Percentiles rank a stretch among this genome's conserved stretches.
Conservation (phyloP, 495 filamentous ascomycete genomes). For the Pseudevernia furfuracea region DNA sequence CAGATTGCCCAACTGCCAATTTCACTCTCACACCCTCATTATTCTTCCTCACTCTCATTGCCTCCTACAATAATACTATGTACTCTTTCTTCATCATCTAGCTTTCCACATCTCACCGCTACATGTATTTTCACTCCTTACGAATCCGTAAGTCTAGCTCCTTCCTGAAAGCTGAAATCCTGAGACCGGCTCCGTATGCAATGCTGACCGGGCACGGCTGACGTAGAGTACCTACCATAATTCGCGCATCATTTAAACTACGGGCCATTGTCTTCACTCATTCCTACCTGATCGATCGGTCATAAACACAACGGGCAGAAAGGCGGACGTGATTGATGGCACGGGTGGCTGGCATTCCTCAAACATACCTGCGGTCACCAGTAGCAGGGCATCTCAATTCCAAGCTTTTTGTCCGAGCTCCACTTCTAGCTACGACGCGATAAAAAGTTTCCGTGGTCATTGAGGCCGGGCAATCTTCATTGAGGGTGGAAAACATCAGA, state of each 20-base stretch:
- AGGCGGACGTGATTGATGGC: slow-evolving; percentile 15
- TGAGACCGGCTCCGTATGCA: not conserved
- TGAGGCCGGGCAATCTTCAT: not conserved
- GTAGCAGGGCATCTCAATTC: slow-evolving; percentile 9
- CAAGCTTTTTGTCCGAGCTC: not conserved
- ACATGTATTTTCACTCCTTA: slow-evolving; percentile 14
- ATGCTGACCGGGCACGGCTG: slow-evolving; percentile 15
- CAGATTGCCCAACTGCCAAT: slow-evolving; percentile 4
- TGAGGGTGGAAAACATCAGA: not conserved
- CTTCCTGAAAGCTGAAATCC: not conserved
- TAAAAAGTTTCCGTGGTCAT: not conserved
- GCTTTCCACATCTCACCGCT: slow-evolving; percentile 23
- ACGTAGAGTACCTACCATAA: slow-evolving; percentile 3
- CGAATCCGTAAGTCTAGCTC: slow-evolving; percentile 12
- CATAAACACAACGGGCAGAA: not conserved
- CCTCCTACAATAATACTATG: not conserved
- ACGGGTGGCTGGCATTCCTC: slow-evolving; percentile 21
- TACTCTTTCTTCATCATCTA: slow-evolving; percentile 1
- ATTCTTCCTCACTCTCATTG: slow-evolving; percentile 6
- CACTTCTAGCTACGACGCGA: not conserved
- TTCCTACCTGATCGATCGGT: not conserved
- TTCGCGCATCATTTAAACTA: not conserved
- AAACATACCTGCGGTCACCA: slow-evolving; percentile 8
- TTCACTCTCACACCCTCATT: slow-evolving; percentile 1
- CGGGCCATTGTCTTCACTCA: not conserved